Base-by-base conservation (phyloP, 768 basidiomycete species). In the Lactarius sanguifluus region DNA sequence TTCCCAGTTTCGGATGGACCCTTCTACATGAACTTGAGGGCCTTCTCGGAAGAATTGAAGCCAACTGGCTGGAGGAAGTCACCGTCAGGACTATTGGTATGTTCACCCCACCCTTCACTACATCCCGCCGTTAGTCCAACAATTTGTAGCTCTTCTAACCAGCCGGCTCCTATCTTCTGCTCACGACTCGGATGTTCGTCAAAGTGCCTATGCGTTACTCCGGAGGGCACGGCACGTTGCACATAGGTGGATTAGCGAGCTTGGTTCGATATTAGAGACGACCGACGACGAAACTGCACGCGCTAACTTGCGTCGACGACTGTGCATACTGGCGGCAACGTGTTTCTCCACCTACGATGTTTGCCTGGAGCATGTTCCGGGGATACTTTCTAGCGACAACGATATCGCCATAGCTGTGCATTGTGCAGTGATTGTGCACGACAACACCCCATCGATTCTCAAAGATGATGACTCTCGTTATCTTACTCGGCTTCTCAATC, bases 41-140 rank as follows among this genome's bases (percentile, higher is more conserved):
- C 25, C 72, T 82, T 12, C 57, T 82, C n/a, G 61, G 40, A 41
- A 75, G 72, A 40, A 70, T 83, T 16, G 71, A 75, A 64, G 75
- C 64, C 2, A 84, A 80, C 62, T 85, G 83, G 83, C 70, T 75
- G 23, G 60, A 62, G 40, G 64, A 61, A 30, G 54, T 65, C 9
- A 64, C 57, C 1, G 64, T 59, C 15, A 56, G 64, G 28, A 64
- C 57, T 0, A 64, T 64, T 32, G 57, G 64, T 64, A 15, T n/a
- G 64, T 41, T 43, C 2, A 5, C 30, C 9, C 32, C 52, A 36
- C 7, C 55, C 28, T 12, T 32, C 15, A 12, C 54, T 15, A 25
- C 1, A 30, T 30, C 4, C 54, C 47, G 9, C 23, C n/a, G 16
- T 6, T 6, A 13, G 28, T 55, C 13, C 25, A 58, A 50, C 28